phyloP scores from a whole-genome alignment of 257 asterid species.

The Pogostemon cablin region DNA sequence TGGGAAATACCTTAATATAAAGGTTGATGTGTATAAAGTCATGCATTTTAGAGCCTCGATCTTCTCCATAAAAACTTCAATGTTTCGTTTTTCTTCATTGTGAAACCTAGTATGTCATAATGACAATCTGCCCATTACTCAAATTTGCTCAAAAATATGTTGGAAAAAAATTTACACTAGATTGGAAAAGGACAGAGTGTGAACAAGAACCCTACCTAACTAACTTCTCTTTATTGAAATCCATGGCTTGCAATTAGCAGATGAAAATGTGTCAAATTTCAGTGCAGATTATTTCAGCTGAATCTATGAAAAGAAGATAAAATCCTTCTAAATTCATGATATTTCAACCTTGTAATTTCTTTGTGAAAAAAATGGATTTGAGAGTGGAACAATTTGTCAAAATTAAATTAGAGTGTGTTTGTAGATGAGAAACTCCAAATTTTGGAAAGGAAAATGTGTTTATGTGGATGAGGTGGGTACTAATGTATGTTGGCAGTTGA shows the following conservation, averaged over 20 bases:
- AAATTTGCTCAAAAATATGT: background rate
- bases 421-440: constrained; percentile 7
- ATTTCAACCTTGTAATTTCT: constrained; percentile 5
- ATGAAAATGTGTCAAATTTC: constrained; percentile 1
- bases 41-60: constrained; percentile 37
- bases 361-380: constrained; percentile 2
- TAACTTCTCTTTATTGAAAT: constrained; percentile 55
- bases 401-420: background rate
- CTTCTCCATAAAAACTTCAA: constrained; percentile 56
- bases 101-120: constrained; percentile 51
- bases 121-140: constrained; percentile 22
- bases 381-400: constrained; percentile 26
- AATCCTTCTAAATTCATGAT: constrained; percentile 23
- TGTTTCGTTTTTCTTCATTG: constrained; percentile 54
- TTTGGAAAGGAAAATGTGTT: constrained; percentile 21
- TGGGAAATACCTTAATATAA: too few species aligned
- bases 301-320: background rate
- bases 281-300: constrained; percentile 20
- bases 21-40: too few species aligned
- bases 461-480: constrained; percentile 33
- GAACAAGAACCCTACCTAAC: constrained; percentile 51
- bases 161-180: too few species aligned
- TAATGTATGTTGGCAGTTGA: constrained; percentile 34
- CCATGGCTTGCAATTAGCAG: constrained; percentile 40
- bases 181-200: background rate